A percentile compares a stretch with the other conserved stretches of the same genome.
Evolutionary conservation across 805 yeast species (phyloP).

Genomic region (Kregervanrija fluxuum): DNA sequence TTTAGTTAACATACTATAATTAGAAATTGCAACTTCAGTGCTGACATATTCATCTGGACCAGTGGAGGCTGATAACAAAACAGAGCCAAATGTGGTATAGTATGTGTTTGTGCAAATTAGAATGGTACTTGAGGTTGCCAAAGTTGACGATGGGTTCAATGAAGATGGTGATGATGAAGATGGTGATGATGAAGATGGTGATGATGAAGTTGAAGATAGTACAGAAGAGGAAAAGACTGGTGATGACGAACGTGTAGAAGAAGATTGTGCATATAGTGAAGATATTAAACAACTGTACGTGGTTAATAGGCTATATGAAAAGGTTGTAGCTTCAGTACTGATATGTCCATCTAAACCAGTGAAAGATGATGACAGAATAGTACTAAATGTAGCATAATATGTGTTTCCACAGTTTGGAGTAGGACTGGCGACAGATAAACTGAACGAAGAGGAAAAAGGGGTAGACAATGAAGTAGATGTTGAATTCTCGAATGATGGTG

Average conservation of each 20-base stretch:
- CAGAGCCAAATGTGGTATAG: background rate
- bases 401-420: background rate
- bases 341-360: background rate
- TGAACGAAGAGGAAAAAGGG: background rate
- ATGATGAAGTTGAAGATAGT: background rate
- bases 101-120: background rate
- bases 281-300: slow-evolving; percentile 6
- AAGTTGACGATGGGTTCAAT: background rate
- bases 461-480: background rate
- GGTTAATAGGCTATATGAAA: background rate
- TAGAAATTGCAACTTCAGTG: background rate
- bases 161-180: no score
- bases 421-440: background rate
- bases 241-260: slow-evolving; percentile 1
- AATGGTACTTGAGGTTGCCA: background rate
- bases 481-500: background rate
- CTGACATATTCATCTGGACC: background rate
- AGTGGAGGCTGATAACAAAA: background rate
- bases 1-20: background rate
- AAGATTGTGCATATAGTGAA: slow-evolving; percentile 1
- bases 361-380: background rate
- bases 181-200: slow-evolving; percentile 2
- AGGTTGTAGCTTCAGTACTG: background rate
- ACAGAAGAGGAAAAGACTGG: background rate
- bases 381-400: background rate